Conservation (phyloP, 1,284 basidiomycete genomes). For the Mycosarcoma maydis region DNA sequence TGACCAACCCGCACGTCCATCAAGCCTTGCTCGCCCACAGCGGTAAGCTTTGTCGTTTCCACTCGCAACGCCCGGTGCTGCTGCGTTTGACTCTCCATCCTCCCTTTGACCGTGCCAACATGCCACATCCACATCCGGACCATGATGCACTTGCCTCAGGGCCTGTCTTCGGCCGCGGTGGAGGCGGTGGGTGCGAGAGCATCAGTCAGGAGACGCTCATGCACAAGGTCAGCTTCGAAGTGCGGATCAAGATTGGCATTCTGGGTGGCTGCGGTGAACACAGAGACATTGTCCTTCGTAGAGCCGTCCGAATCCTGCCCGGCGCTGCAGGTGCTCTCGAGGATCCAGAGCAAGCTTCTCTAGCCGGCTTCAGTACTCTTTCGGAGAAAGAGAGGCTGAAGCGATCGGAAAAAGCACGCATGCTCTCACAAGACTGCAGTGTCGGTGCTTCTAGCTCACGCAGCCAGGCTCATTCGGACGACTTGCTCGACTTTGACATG, state of each 20-base stretch:
- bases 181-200: constrained; percentile 62
- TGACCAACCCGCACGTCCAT: constrained; percentile 12
- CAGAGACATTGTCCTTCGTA: constrained; percentile 48
- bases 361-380: background rate
- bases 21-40: constrained; percentile 58
- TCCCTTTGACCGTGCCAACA: constrained; percentile 57
- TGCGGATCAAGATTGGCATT: constrained; percentile 56
- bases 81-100: constrained; percentile 59
- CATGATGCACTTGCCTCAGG: constrained; percentile 57
- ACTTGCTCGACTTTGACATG: constrained; percentile 46
- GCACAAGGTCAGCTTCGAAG: constrained; percentile 61
- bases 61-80: constrained; percentile 52
- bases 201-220: constrained; percentile 63
- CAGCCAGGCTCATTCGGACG: background rate
- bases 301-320: constrained; percentile 54
- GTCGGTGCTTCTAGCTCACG: constrained; percentile 20
- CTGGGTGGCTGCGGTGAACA: constrained; percentile 42
- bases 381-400: constrained; percentile 37
- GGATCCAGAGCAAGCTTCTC: background rate
- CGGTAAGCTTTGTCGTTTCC: constrained; percentile 64
- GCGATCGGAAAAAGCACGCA: constrained; percentile 38
- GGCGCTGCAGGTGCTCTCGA: constrained; percentile 52
- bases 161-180: constrained; percentile 51
- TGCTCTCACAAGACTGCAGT: constrained; percentile 10
- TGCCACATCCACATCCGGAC: constrained; percentile 62